Evolutionary conservation across 1,284 basidiomycete species (phyloP).

Genomic region (Trichosporon sp.): DNA sequence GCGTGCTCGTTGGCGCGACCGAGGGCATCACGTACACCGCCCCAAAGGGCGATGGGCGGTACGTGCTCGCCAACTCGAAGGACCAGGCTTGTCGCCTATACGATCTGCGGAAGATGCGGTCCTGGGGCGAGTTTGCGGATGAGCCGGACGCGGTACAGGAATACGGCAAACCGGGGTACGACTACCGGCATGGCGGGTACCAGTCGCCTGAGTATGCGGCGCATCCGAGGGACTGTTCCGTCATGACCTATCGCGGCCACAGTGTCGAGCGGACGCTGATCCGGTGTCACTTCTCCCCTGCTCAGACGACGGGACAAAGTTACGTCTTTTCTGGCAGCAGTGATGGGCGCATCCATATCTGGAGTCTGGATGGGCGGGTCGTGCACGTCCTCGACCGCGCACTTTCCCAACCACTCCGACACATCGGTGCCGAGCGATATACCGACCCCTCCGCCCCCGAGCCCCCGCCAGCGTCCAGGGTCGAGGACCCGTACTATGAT

Average conservation of each 20-base stretch:
- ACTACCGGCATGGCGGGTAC: conserved; percentile 72
- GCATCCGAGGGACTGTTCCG: conserved; percentile 84
- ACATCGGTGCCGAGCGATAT: conserved; percentile 41
- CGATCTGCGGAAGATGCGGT: conserved; percentile 92
- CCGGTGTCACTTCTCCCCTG: conserved; percentile 91
- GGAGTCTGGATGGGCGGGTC: conserved; percentile 82
- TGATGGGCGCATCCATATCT: conserved; percentile 67
- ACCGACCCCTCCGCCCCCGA: conserved; percentile 52
- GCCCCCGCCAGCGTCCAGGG: conserved; percentile 36
- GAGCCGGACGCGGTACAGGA: conserved; percentile 58
- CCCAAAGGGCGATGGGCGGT: conserved; percentile 86
- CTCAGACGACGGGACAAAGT: conserved; percentile 83
- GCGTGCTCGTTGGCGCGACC: conserved; percentile 90
- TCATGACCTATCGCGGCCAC: conserved; percentile 96
- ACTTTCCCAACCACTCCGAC: conserved; percentile 70
- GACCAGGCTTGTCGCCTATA: conserved; percentile 90
- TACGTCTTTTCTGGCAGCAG: conserved; percentile 85
- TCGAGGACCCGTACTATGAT: conserved; percentile 47
- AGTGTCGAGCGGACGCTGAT: conserved; percentile 90
- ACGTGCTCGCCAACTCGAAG: conserved; percentile 96
- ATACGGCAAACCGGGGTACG: conserved; percentile 70
- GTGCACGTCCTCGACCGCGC: conserved; percentile 72
- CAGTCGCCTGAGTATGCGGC: conserved; percentile 51
- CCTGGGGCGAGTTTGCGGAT: conserved; percentile 68
- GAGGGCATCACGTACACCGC: conserved; percentile 90